Conservation (phyloP, 495 filamentous ascomycete genomes). For the Aspergillus homomorphus region DNA sequence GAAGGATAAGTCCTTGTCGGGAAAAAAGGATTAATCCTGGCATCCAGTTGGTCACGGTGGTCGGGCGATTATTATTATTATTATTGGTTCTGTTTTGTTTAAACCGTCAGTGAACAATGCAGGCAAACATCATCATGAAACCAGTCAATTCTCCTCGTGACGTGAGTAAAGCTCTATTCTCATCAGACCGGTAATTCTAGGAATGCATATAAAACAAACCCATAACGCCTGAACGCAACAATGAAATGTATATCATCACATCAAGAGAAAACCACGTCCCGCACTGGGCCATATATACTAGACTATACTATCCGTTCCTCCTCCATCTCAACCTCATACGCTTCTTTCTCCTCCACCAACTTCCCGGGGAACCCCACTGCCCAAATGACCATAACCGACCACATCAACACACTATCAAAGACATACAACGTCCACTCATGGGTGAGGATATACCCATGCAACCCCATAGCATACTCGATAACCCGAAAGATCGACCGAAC, state of each 20-base stretch:
- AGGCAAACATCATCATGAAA: neutral
- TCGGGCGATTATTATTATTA: neutral
- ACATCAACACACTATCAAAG: conserved; percentile 57
- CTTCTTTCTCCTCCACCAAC: neutral
- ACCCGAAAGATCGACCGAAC: conserved; percentile 58
- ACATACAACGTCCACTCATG: conserved; percentile 57
- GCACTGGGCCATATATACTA: too few relatives aligned
- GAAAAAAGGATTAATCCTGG: neutral
- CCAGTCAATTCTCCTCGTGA: neutral
- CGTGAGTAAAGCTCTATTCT: too few relatives aligned
- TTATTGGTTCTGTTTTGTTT: neutral
- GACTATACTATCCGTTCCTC: neutral
- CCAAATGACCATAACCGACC: conserved; percentile 39
- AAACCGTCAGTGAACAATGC: neutral
- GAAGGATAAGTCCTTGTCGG: neutral
- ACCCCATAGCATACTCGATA: conserved; percentile 55
- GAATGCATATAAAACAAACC: neutral
- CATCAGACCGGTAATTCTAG: too few relatives aligned
- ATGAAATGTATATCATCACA: neutral
- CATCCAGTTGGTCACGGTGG: neutral
- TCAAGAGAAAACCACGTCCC: neutral
- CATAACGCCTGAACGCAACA: neutral
- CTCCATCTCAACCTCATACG: neutral
- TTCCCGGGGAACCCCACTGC: neutral
- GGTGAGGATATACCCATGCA: conserved; percentile 43